A percentile compares a stretch with the other conserved stretches of the same genome.
Evolutionary conservation across 2,329 filamentous ascomycete species (phyloP).

Genomic region (Fusarium neocosmosporiellum): DNA sequence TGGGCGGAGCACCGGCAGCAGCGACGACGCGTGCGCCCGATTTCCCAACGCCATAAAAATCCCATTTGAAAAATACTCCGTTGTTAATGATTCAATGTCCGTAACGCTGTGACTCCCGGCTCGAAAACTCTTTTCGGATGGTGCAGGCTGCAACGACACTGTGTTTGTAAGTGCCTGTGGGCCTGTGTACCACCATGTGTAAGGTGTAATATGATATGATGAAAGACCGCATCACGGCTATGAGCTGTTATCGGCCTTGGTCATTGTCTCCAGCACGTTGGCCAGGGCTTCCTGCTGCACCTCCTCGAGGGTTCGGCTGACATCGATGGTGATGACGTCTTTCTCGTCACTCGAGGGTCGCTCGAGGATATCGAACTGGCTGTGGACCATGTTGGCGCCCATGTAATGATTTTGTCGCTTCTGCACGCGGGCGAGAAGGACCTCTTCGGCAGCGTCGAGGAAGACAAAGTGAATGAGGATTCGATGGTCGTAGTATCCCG

Average conservation of each 20-base stretch:
- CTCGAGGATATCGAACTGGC: conserved; percentile 91
- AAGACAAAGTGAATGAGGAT: conserved; percentile 94
- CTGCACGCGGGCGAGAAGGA: conserved; percentile 80
- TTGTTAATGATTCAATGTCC: conserved; percentile 24
- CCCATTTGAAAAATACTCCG: conserved; percentile 23
- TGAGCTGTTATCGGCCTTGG: conserved; percentile 36
- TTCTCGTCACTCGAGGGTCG: conserved; percentile 76
- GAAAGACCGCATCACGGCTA: conserved; percentile 12
- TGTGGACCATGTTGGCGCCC: conserved; percentile 94
- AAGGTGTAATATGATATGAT: background rate
- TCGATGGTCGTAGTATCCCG: conserved; percentile 77
- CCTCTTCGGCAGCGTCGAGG: conserved; percentile 80
- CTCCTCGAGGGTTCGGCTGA: conserved; percentile 66
- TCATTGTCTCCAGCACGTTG: conserved; percentile 66
- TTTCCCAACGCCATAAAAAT: conserved; percentile 30
- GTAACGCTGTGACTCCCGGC: conserved; percentile 44
- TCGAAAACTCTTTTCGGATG: conserved; percentile 30
- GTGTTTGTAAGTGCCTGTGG: background rate
- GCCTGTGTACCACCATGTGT: background rate
- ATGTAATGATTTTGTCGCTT: conserved; percentile 89
- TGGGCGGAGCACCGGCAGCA: conserved; percentile 4
- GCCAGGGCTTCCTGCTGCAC: conserved; percentile 71
- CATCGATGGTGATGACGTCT: conserved; percentile 79
- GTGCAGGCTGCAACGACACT: conserved; percentile 10
- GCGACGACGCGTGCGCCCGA: conserved; percentile 10